Base-by-base conservation (phyloP, 192 early-diverging fungal species). In the Glomus cerebriforme region DNA sequence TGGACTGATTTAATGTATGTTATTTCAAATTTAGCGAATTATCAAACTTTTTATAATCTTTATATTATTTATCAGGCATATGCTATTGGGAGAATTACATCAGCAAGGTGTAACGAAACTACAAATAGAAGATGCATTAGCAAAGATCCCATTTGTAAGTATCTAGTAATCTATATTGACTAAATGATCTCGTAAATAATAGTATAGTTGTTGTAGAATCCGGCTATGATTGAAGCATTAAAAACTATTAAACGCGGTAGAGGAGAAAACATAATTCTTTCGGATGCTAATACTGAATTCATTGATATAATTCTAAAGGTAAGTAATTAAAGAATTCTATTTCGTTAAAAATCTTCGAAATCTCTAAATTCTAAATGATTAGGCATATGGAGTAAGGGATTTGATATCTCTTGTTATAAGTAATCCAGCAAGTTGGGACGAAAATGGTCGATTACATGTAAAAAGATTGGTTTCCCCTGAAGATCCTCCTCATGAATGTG, bases 1-100 rank as follows among this genome's bases (percentile, higher is more conserved):
- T 92, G 90, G 90, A 90, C 89, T n/a, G 88, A 92, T 76, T 80
- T 91, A n/a, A 90, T 90, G 88, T 85, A 85, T 45, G 12, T 34
- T 68, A 64, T 54, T 72, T 29, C 72, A 58, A 64, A 3, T 26
- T n/a, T 24, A 9, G 13, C 32, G 1, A 27, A 43, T 59, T 0
- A 4, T 43, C 29, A 59, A 9, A 32, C 3, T 27, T 7, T 49
- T 58, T 10, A 29, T 34, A 31, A 49, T 22, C 31, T 8, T 19
- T 37, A 24, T 77, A 76, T 39, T 62, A 58, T 6, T 59, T 17
- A 49, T 1, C 74, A 86, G 82, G 77, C 81, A 83, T 71, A 65
- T 74, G 13, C 58, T 81, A 0, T 45, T 87, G 22, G 65, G 67
- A 34, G 67, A 83, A 34, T 59, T 87, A 32, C 81, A 86, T 73